These are phyloP conservation scores for Penicillium goetzii DNA, from an alignment of 495 filamentous ascomycete genomes.

Conservation along the genomic window DNA sequence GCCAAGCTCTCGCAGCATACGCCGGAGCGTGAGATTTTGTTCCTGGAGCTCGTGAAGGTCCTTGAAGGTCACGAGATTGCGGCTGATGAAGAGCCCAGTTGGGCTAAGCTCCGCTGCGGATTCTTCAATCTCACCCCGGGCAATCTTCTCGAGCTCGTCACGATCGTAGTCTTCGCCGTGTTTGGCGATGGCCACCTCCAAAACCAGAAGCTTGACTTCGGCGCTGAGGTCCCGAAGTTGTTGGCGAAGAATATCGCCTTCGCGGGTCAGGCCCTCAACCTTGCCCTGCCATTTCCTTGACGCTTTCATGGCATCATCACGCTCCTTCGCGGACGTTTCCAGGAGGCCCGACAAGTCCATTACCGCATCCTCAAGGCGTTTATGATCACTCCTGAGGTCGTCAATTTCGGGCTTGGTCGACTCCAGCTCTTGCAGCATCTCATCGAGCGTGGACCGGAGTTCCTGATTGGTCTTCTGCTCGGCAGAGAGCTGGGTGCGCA, in stretches of 20 bases:
- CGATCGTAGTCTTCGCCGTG: conserved; percentile 75
- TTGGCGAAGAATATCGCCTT: conserved; percentile 78
- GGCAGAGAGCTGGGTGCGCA: conserved; percentile 60
- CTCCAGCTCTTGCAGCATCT: conserved; percentile 70
- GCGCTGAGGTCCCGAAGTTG: conserved; percentile 89
- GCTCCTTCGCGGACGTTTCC: conserved; percentile 57
- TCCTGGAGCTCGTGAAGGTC: conserved; percentile 83
- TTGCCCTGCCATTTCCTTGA: conserved; percentile 74
- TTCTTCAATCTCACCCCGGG: conserved; percentile 66
- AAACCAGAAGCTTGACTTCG: conserved; percentile 84
- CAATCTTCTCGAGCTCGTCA: conserved; percentile 72
- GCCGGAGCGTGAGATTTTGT: conserved; percentile 82
- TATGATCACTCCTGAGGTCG: conserved; percentile 59
- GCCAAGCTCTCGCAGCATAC: conserved; percentile 78
- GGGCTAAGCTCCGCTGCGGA: conserved; percentile 63
- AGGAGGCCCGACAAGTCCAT: conserved; percentile 76
- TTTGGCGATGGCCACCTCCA: conserved; percentile 77
- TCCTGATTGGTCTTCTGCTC: conserved; percentile 73
- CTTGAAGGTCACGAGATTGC: conserved; percentile 80
- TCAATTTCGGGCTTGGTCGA: conserved; percentile 63
- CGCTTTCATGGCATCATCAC: conserved; percentile 60
- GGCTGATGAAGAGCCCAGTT: conserved; percentile 84
- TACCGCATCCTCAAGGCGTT: conserved; percentile 64
- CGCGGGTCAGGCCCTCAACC: conserved; percentile 68
- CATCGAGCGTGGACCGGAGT: conserved; percentile 74